phyloP scores from a whole-genome alignment of 495 filamentous ascomycete species.

The Penicillium silybi region DNA sequence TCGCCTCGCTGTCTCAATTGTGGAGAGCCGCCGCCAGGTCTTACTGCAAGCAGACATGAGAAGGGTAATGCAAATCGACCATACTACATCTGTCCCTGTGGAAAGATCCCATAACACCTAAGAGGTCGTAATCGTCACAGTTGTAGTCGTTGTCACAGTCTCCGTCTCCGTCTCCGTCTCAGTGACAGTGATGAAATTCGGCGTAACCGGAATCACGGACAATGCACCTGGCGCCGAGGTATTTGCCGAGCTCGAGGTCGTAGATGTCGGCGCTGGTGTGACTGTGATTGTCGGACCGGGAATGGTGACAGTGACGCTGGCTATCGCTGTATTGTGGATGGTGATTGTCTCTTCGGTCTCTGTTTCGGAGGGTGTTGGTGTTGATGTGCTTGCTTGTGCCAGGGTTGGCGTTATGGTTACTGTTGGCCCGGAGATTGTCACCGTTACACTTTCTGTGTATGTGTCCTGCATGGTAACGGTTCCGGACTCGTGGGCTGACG shows the following conservation, averaged over 20 bases:
- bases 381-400: neutral
- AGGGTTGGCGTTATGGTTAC: neutral
- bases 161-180: slow-evolving; percentile 13
- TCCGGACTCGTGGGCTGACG: neutral
- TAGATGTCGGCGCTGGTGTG: neutral
- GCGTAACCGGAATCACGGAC: slow-evolving; percentile 9
- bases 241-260: neutral
- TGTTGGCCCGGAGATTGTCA: neutral
- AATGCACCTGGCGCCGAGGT: neutral
- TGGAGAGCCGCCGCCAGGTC: too few species aligned
- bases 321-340: slow-evolving; percentile 4
- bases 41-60: too few species aligned
- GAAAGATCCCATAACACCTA: too few species aligned
- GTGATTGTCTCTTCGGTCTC: slow-evolving; percentile 1
- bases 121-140: neutral
- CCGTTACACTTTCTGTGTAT: neutral
- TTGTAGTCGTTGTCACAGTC: slow-evolving; percentile 17
- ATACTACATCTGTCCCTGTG: too few species aligned
- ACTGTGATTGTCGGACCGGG: slow-evolving; percentile 7
- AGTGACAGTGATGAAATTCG: slow-evolving; percentile 4
- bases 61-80: too few species aligned
- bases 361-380: neutral
- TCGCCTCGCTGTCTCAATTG: too few species aligned
- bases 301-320: slow-evolving; percentile 6
- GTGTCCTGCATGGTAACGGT: neutral